These are phyloP conservation scores for Penicillium sp. DNA, from an alignment of 2,329 filamentous ascomycete genomes.

Conservation along the genomic window DNA sequence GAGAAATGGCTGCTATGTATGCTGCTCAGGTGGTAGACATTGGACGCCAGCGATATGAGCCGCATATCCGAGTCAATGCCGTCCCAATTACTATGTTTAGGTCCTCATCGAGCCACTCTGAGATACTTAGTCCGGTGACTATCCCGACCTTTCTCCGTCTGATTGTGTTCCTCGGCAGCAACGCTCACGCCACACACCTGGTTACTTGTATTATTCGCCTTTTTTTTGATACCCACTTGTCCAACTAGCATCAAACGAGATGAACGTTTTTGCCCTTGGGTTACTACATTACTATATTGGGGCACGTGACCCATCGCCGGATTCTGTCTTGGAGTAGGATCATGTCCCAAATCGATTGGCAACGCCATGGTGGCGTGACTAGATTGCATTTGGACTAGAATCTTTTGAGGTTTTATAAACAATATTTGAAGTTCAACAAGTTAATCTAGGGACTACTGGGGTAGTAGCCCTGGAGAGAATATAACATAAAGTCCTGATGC, in stretches of 20 bases:
- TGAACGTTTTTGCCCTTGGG: neutral
- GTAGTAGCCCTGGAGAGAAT: neutral
- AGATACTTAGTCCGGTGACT: neutral
- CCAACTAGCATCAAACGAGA: constrained; percentile 1
- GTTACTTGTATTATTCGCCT: constrained; percentile 8
- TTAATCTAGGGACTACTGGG: neutral
- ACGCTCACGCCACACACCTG: neutral
- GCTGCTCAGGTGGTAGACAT: neutral
- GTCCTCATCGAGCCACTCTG: neutral
- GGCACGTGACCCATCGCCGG: constrained; percentile 3
- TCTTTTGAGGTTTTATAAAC: neutral
- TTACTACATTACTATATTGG: neutral
- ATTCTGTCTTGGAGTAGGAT: neutral
- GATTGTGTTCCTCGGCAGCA: neutral
- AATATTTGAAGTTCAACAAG: neutral
- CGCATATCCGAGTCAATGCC: neutral
- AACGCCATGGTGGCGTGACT: constrained; percentile 4
- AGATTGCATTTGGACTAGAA: neutral
- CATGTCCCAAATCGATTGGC: neutral
- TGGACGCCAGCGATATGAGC: neutral
- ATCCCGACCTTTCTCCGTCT: neutral
- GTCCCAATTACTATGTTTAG: neutral
- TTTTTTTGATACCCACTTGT: constrained; percentile 22
- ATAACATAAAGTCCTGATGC: neutral
- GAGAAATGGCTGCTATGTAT: neutral